Percentiles rank a stretch among this genome's conserved stretches.
phyloP scores from a whole-genome alignment of 495 filamentous ascomycete genomes.

The Penicillium cinerascens region DNA sequence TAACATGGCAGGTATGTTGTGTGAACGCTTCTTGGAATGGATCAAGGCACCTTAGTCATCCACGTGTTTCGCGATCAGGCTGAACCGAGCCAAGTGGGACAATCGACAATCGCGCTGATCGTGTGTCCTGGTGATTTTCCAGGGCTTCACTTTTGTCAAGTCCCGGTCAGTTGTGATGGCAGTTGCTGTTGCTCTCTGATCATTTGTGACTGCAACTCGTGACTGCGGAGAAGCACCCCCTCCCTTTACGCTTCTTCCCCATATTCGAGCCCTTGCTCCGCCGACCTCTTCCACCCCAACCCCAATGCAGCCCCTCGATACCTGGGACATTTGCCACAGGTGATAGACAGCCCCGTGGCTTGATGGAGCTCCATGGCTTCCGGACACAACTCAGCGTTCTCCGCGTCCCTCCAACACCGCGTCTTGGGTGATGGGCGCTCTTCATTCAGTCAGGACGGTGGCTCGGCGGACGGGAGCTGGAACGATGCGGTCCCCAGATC shows the following conservation, averaged over 20 bases:
- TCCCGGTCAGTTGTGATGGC: constrained; percentile 14
- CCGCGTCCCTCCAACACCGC: constrained; percentile 67
- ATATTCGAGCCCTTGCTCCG: constrained; percentile 26
- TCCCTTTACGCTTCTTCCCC: constrained; percentile 24
- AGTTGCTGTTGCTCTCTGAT: constrained; percentile 16
- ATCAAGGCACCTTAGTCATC: constrained; percentile 25
- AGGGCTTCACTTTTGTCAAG: neutral
- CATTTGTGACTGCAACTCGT: constrained; percentile 17
- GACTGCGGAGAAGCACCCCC: constrained; percentile 21
- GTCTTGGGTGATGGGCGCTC: constrained; percentile 55
- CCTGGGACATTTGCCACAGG: constrained; percentile 30
- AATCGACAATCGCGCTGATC: constrained; percentile 14
- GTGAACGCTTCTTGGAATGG: neutral
- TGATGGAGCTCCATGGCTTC: constrained; percentile 51
- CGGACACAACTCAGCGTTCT: constrained; percentile 49
- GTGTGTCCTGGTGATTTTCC: constrained; percentile 5
- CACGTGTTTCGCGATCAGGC: constrained; percentile 20
- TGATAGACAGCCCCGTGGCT: constrained; percentile 41
- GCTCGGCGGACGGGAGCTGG: constrained; percentile 44
- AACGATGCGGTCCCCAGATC: constrained; percentile 41
- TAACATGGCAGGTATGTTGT: neutral
- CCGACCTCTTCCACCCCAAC: constrained; percentile 17
- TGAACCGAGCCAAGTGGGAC: constrained; percentile 21
- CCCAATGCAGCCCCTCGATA: constrained; percentile 37
- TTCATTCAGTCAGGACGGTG: constrained; percentile 53